phyloP scores from a whole-genome alignment of 2,329 filamentous ascomycete genomes.

The Ascochyta fabae region DNA sequence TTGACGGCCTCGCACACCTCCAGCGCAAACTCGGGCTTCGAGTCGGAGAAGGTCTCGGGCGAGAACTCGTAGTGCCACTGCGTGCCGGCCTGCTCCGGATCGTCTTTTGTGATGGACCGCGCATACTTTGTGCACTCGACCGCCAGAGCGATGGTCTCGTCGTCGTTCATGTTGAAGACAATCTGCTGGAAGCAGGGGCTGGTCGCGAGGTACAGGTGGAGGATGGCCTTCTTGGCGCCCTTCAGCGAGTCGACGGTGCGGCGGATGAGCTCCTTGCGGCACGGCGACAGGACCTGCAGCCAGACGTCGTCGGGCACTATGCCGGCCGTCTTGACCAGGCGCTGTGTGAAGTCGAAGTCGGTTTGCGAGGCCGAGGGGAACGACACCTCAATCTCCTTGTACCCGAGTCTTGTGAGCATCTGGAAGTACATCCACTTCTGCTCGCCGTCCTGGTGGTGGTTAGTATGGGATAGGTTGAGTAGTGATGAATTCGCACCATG shows the following conservation, averaged over 20 bases:
- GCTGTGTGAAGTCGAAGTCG: slow-evolving; percentile 93
- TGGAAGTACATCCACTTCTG: slow-evolving; percentile 96
- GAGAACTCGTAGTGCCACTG: slow-evolving; percentile 84
- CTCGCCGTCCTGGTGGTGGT: slow-evolving; percentile 73
- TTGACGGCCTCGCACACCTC: slow-evolving; percentile 92
- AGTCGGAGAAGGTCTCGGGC: slow-evolving; percentile 90
- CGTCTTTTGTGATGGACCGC: slow-evolving; percentile 85
- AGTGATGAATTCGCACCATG: slow-evolving; percentile 67
- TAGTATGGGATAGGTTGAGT: slow-evolving; percentile 2
- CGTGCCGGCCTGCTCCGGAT: slow-evolving; percentile 62
- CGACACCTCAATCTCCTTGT: slow-evolving; percentile 97
- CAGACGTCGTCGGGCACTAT: slow-evolving; percentile 86
- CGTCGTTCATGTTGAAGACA: slow-evolving; percentile 85
- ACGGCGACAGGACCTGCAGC: slow-evolving; percentile 91
- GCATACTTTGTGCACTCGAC: slow-evolving; percentile 86
- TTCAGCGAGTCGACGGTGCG: slow-evolving; percentile 87
- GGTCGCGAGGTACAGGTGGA: slow-evolving; percentile 95
- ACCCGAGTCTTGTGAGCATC: slow-evolving; percentile 89
- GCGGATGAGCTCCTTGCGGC: slow-evolving; percentile 87
- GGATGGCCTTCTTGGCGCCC: slow-evolving; percentile 89
- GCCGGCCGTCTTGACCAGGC: slow-evolving; percentile 83
- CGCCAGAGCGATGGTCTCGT: slow-evolving; percentile 81
- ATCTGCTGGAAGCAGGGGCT: slow-evolving; percentile 94
- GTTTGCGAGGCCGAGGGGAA: slow-evolving; percentile 94
- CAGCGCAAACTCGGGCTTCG: slow-evolving; percentile 80